Evolutionary conservation across 768 basidiomycete species (phyloP), one percentile per base, ranked within the genome.

Genomic region (Lentinula aciculospora): DNA sequence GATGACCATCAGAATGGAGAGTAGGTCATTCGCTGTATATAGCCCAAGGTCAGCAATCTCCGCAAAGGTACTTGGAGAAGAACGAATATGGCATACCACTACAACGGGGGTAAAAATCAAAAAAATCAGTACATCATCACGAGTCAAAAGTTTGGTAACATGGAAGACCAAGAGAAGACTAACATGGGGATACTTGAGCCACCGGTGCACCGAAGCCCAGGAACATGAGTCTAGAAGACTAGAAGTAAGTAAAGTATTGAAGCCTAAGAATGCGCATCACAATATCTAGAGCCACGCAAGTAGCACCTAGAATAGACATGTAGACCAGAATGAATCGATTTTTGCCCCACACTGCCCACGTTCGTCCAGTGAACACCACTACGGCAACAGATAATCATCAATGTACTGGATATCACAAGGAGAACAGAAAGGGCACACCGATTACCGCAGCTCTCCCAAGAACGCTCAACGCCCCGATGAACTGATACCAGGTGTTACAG

Each of bases 401-500:
- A 6, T n/a, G 17, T 29, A 21, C 13, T 47, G 25, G 4, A 19
- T 8, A n/a, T 10, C n/a, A 17, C 8, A 40, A 27, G 32, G 3
- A 19, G 29, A 17, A 28, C 23, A 34, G 36, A 45, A 45, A 5
- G 21, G 32, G 60, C 65, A 47, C 42, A 69, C 71, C 48, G 45
- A 72, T 61, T 13, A 72, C 60, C 9, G 66, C 68, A 1, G 66
- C 62, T 13, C 71, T 53, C 8, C 70, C 71, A 15, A 69, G 27
- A 5, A 72, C 67, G 49, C 71, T 71, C 32, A 71, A 54, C 7
- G 66, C 66, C 27, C 66, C 62, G 34, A 66, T 64, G 32, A 71
- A 58, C 31, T 64, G 62, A 53, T 70, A 71, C 58, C 65, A 66
- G 8, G 62, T 50, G 37, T 67, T 57, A 50, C 71, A 72, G 40